Evolutionary conservation across 2,329 filamentous ascomycete species (phyloP), one percentile per base, ranked within the genome.

Genomic region (Lecanoromycetidae sp.): DNA sequence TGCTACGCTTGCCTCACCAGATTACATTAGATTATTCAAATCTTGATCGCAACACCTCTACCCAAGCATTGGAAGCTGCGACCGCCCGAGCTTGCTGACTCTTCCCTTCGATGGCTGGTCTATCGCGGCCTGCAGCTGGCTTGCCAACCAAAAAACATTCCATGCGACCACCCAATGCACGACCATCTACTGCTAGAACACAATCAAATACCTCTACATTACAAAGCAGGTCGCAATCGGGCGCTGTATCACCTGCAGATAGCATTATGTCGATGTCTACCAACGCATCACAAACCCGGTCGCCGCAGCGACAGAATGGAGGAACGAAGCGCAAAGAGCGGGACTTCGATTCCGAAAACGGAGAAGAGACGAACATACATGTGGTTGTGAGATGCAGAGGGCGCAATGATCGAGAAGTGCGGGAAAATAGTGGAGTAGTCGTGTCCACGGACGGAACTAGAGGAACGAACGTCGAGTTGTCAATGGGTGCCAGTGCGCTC

Each of bases 381-480:
- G 91, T 98, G 38, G 88, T 96, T 27, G 93, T 98, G 49, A 77
- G 91, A 54, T 98, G 90, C 68, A 78, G 91, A 56, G 91, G 90
- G 4, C 82, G 91, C 54, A 96, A 85, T 61, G 85, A 94, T 57
- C 81, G 90, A 56, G 91, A 98, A 67, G 80, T 95, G 44, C 77
- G 80, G 57, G 91, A 98, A 64, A 98, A 94, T 66, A 95, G 87
- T 61, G 85, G 87, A 32, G 87, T 96, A 1, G 88, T 96, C 1
- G 79, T 98, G 8, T 80, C 76, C 20, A 90, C 88, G 3, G 84
- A 91, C 56, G 87, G 86, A n/a, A 80, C 87, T 52, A 90, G 85
- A 65, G 87, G 88, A 36, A 87, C 83, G 59, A 76, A 74, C 32
- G 79, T 98, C 22, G 83, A 93, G 55, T 66, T 98, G 39, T 88